phyloP scores from a whole-genome alignment of 768 basidiomycete genomes.

The Boletus tomentosulus region DNA sequence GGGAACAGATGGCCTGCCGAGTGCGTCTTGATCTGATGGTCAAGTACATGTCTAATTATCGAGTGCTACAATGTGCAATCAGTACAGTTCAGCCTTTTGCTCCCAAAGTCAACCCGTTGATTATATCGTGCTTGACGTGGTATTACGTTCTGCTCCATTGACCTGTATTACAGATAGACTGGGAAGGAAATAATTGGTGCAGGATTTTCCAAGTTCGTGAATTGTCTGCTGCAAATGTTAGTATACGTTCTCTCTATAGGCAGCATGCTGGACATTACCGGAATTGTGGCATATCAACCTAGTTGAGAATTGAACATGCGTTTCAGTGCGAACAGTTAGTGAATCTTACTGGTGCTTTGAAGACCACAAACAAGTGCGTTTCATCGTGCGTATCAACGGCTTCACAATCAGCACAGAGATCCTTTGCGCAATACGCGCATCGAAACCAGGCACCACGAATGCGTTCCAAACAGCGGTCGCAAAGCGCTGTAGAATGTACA shows the following conservation, averaged over 20 bases:
- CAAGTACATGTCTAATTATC: neutral
- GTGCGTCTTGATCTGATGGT: neutral
- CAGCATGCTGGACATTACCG: conserved; percentile 47
- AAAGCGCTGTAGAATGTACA: conserved; percentile 64
- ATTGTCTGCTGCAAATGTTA: conserved; percentile 35
- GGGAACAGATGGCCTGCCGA: neutral
- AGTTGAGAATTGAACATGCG: conserved; percentile 5
- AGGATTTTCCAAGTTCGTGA: conserved; percentile 57
- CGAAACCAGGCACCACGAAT: conserved; percentile 90
- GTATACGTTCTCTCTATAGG: conserved; percentile 1
- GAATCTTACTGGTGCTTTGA: conserved; percentile 70
- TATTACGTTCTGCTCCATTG: conserved; percentile 3
- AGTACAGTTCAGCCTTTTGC: neutral
- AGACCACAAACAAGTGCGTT: conserved; percentile 80
- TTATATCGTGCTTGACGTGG: neutral
- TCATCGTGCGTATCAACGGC: conserved; percentile 75
- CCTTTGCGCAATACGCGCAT: conserved; percentile 83
- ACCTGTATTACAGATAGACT: conserved; percentile 45
- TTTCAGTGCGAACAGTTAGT: neutral
- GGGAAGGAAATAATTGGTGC: conserved; percentile 61
- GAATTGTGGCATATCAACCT: conserved; percentile 75
- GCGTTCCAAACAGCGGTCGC: conserved; percentile 79
- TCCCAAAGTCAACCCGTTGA: no score
- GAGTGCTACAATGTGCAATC: neutral
- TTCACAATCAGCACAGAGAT: conserved; percentile 85